These are phyloP conservation scores for Amanita fuliginea DNA, from an alignment of 768 basidiomycete species.

Conservation along the genomic window DNA sequence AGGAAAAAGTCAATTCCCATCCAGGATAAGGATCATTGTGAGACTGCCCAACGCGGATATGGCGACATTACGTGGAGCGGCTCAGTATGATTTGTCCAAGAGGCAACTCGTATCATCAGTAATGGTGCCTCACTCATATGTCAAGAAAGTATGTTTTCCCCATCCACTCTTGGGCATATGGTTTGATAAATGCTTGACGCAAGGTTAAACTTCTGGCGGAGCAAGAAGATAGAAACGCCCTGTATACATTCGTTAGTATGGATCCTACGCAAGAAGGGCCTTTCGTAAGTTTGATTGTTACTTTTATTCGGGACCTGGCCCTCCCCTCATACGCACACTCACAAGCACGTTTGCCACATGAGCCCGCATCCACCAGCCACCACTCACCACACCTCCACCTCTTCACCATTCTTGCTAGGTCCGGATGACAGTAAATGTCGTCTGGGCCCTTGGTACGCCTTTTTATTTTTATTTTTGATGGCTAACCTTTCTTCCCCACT, in stretches of 20 bases:
- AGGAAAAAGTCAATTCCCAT: conserved; percentile 29
- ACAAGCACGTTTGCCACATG: no score
- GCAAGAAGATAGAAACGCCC: conserved; percentile 78
- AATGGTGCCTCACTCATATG: conserved; percentile 73
- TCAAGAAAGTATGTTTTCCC: conserved; percentile 57
- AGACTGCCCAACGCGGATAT: conserved; percentile 83
- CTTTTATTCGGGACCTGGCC: no score
- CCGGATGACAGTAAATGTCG: no score
- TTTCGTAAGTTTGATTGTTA: no score
- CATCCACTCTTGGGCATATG: not conserved
- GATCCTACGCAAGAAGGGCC: no score
- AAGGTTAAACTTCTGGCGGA: conserved; percentile 87
- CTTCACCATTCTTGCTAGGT: no score
- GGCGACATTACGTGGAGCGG: conserved; percentile 82
- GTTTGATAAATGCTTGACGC: conserved; percentile 1
- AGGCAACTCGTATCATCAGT: conserved; percentile 70
- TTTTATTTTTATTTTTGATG: no score
- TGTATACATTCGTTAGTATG: conserved; percentile 74
- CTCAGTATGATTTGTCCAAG: conserved; percentile 73
- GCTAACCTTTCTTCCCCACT: no score
- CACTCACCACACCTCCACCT: no score
- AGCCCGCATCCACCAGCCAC: no score
- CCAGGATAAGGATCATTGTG: conserved; percentile 62
- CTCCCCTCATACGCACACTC: no score
- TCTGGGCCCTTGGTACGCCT: no score